Evolutionary conservation across 371 early-diverging fungal species (phyloP).

Genomic region (Mortierella sp.): DNA sequence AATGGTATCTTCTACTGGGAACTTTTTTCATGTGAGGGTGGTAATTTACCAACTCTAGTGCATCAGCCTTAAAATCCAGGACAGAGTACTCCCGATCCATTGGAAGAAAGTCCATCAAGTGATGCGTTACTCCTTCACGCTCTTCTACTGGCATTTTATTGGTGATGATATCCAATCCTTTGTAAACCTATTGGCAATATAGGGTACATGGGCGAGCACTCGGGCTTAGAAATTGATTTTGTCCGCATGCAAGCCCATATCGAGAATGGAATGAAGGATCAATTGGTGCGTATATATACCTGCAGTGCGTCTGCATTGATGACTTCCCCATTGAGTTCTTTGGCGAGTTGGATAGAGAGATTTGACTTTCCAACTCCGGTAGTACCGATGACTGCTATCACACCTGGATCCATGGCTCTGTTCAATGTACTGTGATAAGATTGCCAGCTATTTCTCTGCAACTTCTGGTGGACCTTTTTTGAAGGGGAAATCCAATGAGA

Average conservation of each 20-base stretch:
- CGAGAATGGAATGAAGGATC: not conserved
- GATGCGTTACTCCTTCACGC: constrained; percentile 80
- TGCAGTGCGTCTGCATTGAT: constrained; percentile 97
- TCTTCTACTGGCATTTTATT: constrained; percentile 92
- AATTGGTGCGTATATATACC: constrained; percentile 57
- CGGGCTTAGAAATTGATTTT: not conserved
- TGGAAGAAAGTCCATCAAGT: constrained; percentile 87
- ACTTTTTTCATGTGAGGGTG: not conserved
- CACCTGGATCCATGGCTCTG: constrained; percentile 42
- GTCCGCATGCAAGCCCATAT: not conserved
- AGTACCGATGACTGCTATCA: constrained; percentile 80
- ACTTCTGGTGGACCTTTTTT: not conserved
- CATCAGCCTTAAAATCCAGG: constrained; percentile 85
- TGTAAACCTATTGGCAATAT: constrained; percentile 75
- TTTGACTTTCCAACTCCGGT: constrained; percentile 97
- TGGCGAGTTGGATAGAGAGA: constrained; percentile 88
- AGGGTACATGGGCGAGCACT: not conserved
- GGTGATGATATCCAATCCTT: constrained; percentile 91
- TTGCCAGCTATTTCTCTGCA: not conserved
- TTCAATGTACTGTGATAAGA: not conserved
- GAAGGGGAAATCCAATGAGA: not conserved
- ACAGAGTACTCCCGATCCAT: constrained; percentile 88
- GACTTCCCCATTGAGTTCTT: constrained; percentile 87
- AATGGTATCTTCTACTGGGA: not conserved
- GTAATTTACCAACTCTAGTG: constrained; percentile 68